Evolutionary conservation across 2,329 filamentous ascomycete genomes (phyloP).

Genomic region (Neonectria punicea): DNA sequence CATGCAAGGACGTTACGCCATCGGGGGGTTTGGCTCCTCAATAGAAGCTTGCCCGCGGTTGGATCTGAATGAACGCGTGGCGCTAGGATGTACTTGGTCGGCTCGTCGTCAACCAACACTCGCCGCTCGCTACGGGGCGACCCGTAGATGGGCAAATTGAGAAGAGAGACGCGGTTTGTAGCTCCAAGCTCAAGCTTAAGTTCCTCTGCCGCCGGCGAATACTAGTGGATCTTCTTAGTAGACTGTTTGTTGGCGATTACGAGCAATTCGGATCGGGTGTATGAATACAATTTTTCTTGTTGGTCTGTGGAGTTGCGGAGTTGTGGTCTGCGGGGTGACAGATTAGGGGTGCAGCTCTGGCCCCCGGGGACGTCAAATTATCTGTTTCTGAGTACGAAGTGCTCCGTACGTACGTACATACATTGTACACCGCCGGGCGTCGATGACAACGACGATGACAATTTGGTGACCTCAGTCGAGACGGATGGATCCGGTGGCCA

Average conservation of each 20-base stretch:
- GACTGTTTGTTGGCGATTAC: not conserved
- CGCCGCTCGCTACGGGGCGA: not conserved
- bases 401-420: not conserved
- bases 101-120: not conserved
- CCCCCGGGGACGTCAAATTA: not conserved
- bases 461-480: not conserved
- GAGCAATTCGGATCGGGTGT: not conserved
- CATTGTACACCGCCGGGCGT: constrained; percentile 17
- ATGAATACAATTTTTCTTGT: not conserved
- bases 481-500: not conserved
- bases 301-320: not conserved
- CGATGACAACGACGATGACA: not conserved
- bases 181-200: not conserved
- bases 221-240: not conserved
- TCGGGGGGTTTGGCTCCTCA: not conserved
- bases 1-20: not conserved
- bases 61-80: not conserved
- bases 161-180: not conserved
- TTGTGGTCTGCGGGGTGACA: constrained; percentile 1
- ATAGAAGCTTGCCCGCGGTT: not conserved
- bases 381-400: not conserved
- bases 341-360: constrained; percentile 12
- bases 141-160: constrained; percentile 6
- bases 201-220: not conserved
- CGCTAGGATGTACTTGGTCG: not conserved